Evolutionary conservation across 805 yeast genomes (phyloP), one percentile per base, ranked within the genome.

Genomic region (Metschnikowia lachancei): DNA sequence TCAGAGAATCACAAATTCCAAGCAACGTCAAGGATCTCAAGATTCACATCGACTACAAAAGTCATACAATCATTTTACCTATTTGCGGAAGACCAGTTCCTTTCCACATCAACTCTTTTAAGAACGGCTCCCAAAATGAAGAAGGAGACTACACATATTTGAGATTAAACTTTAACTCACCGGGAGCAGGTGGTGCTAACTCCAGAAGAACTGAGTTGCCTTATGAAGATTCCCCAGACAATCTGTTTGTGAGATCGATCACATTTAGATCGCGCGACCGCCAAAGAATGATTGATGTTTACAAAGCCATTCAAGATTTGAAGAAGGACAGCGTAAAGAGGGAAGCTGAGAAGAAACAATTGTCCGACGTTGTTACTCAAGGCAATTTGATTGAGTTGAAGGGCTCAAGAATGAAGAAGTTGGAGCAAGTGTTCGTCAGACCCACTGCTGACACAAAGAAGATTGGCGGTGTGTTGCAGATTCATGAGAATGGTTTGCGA

Each of bases 361-460:
- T 90, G 72, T 97, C 94, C 4, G 99, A 94, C 62, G 96, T 92
- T 43, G 92, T 92, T 26, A 83, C 87, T 39, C 99, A 92, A 70
- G 98, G 91, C 44, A 87, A 79, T 56, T 76, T 92, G 58, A 70
- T 89, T 49, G 96, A 91, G 66, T 78, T 85, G 47, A 83, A 81
- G 62, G 86, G 87, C 10, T 86, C 91, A 37, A 80, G 98, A 58
- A 87, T 96, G 31, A 82, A 83, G 67, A 82, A 92, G 63, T 72
- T 94, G 53, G 98, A 92, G 53, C 83, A 85, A 50, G 91, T 94
- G 1, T 89, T 84, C 63, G 85, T 91, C 41, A 83, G 98, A 64
- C 99, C 99, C 33, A 88, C 91, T 39, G 97, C 97, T 0, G 99
- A 92, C 64, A 86, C 97, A n/a, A 92, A 92, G 64, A 87, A 96